Conservation (phyloP, 495 filamentous ascomycete species). For the Lasiosphaeria miniovina region DNA sequence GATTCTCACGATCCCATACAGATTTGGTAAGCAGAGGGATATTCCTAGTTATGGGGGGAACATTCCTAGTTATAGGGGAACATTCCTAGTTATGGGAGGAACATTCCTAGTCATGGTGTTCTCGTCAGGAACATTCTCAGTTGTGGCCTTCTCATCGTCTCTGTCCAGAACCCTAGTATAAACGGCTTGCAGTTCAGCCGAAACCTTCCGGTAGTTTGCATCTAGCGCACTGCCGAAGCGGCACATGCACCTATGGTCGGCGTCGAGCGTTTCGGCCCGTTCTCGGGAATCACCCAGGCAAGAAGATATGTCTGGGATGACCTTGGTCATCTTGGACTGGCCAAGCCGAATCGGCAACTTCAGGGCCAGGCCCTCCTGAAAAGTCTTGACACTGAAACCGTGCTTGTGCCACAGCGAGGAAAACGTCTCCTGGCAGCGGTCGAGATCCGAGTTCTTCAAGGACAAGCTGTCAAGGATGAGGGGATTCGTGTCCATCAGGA, state of each 20-base stretch:
- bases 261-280: constrained; percentile 21
- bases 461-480: constrained; percentile 13
- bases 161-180: too few relatives aligned
- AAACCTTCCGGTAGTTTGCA: constrained; percentile 23
- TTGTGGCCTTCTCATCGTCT: too few relatives aligned
- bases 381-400: constrained; percentile 20
- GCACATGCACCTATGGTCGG: constrained; percentile 28
- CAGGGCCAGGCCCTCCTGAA: constrained; percentile 15
- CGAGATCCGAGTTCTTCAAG: constrained; percentile 10
- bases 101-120: too few relatives aligned
- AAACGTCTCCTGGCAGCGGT: constrained; percentile 16
- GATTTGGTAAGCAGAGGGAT: too few relatives aligned
- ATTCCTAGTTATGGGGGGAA: too few relatives aligned
- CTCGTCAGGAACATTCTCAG: too few relatives aligned
- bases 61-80: too few relatives aligned
- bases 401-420: constrained; percentile 14
- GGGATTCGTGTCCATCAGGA: constrained; percentile 9
- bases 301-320: constrained; percentile 32
- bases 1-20: too few relatives aligned
- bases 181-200: constrained; percentile 11
- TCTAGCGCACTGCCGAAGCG: constrained; percentile 22
- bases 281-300: constrained; percentile 23
- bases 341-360: constrained; percentile 7
- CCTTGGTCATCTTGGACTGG: constrained; percentile 16
- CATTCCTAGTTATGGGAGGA: too few relatives aligned